Evolutionary conservation across 1,139 yeast genomes (phyloP).

Genomic region (Diutina scorzettiae): DNA sequence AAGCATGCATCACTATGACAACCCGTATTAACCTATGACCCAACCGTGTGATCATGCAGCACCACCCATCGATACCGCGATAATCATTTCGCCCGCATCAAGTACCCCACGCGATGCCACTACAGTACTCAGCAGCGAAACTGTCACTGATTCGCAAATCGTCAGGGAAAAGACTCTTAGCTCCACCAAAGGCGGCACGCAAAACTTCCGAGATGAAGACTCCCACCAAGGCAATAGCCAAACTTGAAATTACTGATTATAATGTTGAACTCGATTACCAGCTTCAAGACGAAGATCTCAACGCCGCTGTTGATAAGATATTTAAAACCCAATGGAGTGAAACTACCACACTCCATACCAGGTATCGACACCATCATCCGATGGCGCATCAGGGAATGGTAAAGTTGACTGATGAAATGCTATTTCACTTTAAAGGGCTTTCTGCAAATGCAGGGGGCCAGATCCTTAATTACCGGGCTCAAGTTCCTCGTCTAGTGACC

Average conservation of each 20-base stretch:
- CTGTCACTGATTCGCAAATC: conserved; percentile 23
- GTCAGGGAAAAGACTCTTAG: conserved; percentile 9
- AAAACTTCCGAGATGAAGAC: conserved; percentile 11
- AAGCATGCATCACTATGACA: no score
- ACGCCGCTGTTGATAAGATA: conserved; percentile 24
- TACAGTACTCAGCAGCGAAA: conserved; percentile 31
- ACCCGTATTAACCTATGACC: no score
- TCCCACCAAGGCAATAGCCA: conserved; percentile 6
- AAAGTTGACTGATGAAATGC: background rate
- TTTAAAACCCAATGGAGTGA: conserved; percentile 25
- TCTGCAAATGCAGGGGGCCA: conserved; percentile 15
- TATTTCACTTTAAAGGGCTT: background rate
- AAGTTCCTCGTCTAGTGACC: conserved; percentile 24
- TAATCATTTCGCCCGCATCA: no score
- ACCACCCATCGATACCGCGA: no score
- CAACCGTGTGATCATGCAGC: no score
- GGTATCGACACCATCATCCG: background rate
- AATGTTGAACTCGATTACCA: conserved; percentile 27
- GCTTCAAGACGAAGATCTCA: conserved; percentile 19
- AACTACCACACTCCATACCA: background rate
- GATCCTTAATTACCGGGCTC: conserved; percentile 23
- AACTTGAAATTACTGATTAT: conserved; percentile 9
- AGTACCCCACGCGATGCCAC: conserved; percentile 9
- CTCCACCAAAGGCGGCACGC: conserved; percentile 9
- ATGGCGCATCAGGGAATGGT: background rate